Conservation (phyloP, 805 yeast genomes). For the Starmerella bombicola region DNA sequence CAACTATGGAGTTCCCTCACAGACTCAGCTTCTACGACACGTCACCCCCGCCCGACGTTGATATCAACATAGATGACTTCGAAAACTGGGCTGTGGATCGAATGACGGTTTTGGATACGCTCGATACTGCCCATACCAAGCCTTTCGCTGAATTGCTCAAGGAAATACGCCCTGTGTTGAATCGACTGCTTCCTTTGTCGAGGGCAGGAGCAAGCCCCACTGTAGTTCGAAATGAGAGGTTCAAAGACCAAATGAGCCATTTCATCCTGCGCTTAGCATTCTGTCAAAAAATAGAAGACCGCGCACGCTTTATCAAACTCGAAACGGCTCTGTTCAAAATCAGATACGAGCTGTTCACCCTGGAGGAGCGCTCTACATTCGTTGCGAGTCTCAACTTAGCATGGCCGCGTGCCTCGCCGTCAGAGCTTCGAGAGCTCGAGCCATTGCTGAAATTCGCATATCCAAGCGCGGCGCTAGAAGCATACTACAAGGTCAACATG, state of each 20-base stretch:
- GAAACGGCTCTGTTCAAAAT: conserved; percentile 65
- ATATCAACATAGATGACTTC: conserved; percentile 82
- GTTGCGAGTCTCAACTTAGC: conserved; percentile 53
- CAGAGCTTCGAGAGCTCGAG: conserved; percentile 44
- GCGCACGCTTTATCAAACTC: conserved; percentile 63
- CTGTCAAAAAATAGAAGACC: conserved; percentile 66
- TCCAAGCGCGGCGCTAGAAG: conserved; percentile 29
- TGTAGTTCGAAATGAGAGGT: conserved; percentile 39
- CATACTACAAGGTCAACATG: conserved; percentile 64
- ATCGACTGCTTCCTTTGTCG: conserved; percentile 52
- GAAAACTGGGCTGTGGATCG: conserved; percentile 95
- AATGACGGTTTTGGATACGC: conserved; percentile 65
- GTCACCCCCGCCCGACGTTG: conserved; percentile 57
- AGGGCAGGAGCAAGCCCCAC: conserved; percentile 3
- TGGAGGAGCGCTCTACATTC: conserved; percentile 57
- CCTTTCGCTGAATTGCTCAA: conserved; percentile 42
- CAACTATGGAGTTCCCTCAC: conserved; percentile 32
- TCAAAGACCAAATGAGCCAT: conserved; percentile 87
- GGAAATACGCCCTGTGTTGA: conserved; percentile 51
- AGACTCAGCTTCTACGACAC: conserved; percentile 60
- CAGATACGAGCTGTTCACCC: conserved; percentile 52
- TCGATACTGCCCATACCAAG: conserved; percentile 54
- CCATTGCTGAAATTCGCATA: conserved; percentile 38
- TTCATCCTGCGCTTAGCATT: conserved; percentile 79
- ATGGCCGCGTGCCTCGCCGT: conserved; percentile 54